Percentiles rank a stretch among this genome's conserved stretches.
Conservation (phyloP, 768 basidiomycete species). For the Amanita fuliginea region DNA sequence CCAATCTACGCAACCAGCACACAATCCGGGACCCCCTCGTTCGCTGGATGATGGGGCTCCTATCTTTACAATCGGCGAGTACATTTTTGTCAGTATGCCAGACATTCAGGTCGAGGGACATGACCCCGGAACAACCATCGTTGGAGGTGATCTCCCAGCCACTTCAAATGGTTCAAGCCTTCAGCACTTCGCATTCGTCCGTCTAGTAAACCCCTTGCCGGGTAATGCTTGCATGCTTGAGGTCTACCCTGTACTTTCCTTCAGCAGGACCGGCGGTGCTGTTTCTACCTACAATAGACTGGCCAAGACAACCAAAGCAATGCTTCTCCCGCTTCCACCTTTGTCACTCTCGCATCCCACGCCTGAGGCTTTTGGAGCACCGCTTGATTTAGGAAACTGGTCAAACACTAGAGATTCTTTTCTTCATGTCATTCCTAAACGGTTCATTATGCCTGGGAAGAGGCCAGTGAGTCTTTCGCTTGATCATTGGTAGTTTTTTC, state of each 20-base stretch:
- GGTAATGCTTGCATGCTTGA: not conserved
- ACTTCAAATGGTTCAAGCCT: too few species aligned
- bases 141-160: too few species aligned
- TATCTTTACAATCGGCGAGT: too few species aligned
- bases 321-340: not conserved
- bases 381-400: not conserved
- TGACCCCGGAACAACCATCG: too few species aligned
- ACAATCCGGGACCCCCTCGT: too few species aligned
- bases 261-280: not conserved
- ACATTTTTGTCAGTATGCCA: too few species aligned
- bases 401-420: not conserved
- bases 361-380: not conserved
- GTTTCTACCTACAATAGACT: not conserved
- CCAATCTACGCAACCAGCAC: too few species aligned
- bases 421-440: not conserved
- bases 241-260: slow-evolving; percentile 1
- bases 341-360: not conserved
- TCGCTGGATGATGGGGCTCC: too few species aligned
- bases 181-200: not conserved
- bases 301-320: not conserved
- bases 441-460: not conserved
- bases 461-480: slow-evolving; percentile 2
- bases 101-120: too few species aligned
- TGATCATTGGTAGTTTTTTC: slow-evolving; percentile 6
- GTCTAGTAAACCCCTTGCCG: too few species aligned